phyloP scores from a whole-genome alignment of 345 rosid species.

The Kandelia obovata region DNA sequence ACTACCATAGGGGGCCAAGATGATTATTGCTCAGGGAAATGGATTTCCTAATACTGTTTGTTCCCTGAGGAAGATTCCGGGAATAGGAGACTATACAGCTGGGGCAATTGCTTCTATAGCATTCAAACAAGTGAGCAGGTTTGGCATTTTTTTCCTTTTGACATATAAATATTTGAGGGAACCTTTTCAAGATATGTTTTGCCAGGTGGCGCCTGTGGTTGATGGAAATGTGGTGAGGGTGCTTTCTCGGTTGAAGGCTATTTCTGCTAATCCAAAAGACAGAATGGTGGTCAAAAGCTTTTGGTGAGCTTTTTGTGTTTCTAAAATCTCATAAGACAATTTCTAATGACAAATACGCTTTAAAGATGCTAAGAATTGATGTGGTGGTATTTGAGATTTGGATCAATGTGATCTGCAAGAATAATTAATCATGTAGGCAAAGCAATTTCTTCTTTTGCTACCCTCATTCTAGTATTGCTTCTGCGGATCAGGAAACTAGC shows the following conservation, averaged over 20 bases:
- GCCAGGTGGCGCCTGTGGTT: constrained; percentile 65
- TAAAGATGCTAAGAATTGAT: not conserved
- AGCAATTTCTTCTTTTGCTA: constrained; percentile 3
- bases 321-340: not conserved
- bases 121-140: constrained; percentile 55
- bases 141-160: constrained; percentile 18
- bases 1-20: constrained; percentile 60
- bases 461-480: constrained; percentile 9
- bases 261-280: constrained; percentile 85
- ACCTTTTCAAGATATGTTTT: constrained; percentile 11
- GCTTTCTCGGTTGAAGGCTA: constrained; percentile 66
- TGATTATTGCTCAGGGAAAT: constrained; percentile 42
- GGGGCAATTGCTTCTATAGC: constrained; percentile 79
- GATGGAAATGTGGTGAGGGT: constrained; percentile 74
- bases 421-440: not conserved
- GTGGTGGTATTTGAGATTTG: not conserved
- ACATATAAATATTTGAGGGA: not conserved
- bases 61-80: constrained; percentile 52
- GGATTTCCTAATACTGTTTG: constrained; percentile 53
- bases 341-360: too few relatives aligned
- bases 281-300: constrained; percentile 47
- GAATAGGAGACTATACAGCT: constrained; percentile 72
- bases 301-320: constrained; percentile 48
- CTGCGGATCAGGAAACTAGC: constrained; percentile 65
- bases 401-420: not conserved